These are phyloP conservation scores for Gypsophila paniculata DNA, from an alignment of 179 eudicot genomes.

Conservation along the genomic window DNA sequence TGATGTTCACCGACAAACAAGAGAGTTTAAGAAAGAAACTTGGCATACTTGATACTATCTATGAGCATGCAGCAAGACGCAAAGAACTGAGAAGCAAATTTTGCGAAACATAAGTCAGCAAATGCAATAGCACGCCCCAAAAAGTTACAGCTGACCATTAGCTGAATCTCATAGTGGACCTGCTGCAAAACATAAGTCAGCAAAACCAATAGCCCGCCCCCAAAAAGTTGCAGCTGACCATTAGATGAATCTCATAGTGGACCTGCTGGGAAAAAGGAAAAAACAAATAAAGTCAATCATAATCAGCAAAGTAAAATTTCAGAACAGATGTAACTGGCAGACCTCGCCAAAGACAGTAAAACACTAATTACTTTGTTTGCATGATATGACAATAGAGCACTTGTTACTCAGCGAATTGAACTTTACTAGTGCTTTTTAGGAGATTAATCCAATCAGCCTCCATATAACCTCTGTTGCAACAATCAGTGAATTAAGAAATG, in stretches of 20 bases:
- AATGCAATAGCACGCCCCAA: conserved; percentile 7
- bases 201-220: too few species aligned
- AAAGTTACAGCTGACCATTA: conserved; percentile 25
- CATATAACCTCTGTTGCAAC: background rate
- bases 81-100: conserved; percentile 16
- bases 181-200: too few species aligned
- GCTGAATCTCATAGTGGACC: conserved; percentile 13
- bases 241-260: too few species aligned
- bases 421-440: conserved; percentile 20
- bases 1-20: too few species aligned
- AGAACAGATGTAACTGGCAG: too few species aligned
- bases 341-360: too few species aligned
- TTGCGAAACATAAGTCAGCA: conserved; percentile 18
- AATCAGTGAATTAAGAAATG: conserved; percentile 11
- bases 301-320: background rate
- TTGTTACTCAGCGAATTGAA: conserved; percentile 19
- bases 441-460: conserved; percentile 13
- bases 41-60: conserved; percentile 3
- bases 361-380: conserved; percentile 14
- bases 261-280: background rate
- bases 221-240: too few species aligned
- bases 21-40: background rate
- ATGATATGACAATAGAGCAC: conserved; percentile 22
- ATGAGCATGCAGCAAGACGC: conserved; percentile 19
- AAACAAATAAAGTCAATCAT: conserved; percentile 7